Evolutionary conservation across 768 basidiomycete species (phyloP), one percentile per base, ranked within the genome.

Genomic region (Kwoniella pini): DNA sequence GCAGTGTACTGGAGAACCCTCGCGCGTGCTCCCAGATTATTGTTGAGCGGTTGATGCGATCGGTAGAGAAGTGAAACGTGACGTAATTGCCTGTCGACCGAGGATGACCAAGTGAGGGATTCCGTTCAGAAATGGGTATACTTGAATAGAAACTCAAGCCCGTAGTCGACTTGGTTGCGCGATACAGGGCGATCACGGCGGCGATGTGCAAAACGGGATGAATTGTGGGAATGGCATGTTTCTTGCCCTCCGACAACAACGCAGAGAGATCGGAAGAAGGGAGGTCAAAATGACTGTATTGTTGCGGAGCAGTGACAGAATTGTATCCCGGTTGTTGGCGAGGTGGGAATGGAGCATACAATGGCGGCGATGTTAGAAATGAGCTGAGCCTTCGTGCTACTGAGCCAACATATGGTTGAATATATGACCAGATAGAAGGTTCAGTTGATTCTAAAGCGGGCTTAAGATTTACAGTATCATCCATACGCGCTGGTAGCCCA

Each of bases 21-120:
- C 57, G 22, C 7, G 36, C 49, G 6, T 59, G 57, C 9, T 50
- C 40, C 57, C 57, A 59, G 17, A 59, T 51, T 12, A 11, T 2
- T 6, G 46, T 52, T 6, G 36, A 27, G 3, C 15, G 24, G 10
- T 42, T 19, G 28, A 59, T 38, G 12, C 24, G 26, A 39, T 59
- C 57, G 1, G 57, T 50, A 11, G 57, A 50, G 26, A 50, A 33
- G 39, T 59, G 57, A 49, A 59, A 59, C 0, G 44, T 50, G 26
- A 59, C 57, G n/a, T 59, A 59, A n/a, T 59, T 59, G n/a, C 57
- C 57, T 15, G 57, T 51, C 9, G 57, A 49, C 17, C 49, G 46
- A 10, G 57, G 57, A 52, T 59, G 57, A 13, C 57, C 48, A 15
- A 45, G 21, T 19, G 13, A 22, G 11, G 36, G 38, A 19, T 48